A percentile compares a stretch with the other conserved stretches of the same genome.
Evolutionary conservation across 805 yeast species (phyloP).

Genomic region (Wickerhamiella azymoides): DNA sequence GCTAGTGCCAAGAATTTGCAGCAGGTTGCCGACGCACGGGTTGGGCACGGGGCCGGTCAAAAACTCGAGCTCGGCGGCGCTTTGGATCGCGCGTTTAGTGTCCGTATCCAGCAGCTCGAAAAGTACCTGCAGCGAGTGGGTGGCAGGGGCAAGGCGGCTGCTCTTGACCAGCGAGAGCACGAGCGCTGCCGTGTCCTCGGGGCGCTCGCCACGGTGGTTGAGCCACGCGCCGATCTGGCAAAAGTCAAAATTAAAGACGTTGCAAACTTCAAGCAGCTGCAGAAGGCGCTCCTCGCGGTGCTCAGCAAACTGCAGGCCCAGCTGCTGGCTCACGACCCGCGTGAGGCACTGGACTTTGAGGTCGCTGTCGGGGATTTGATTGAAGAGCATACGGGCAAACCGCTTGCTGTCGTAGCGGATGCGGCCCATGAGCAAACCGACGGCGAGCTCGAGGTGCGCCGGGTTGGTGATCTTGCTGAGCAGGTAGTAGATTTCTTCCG

Average conservation of each 20-base stretch:
- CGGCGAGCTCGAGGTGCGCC: background rate
- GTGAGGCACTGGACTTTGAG: slow-evolving; percentile 1
- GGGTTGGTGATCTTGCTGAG: background rate
- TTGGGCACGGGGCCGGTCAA: slow-evolving; percentile 7
- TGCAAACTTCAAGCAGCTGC: slow-evolving; percentile 2
- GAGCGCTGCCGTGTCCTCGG: background rate
- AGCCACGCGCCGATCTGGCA: slow-evolving; percentile 3
- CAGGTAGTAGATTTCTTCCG: background rate
- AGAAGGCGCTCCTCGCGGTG: background rate
- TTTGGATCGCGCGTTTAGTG: background rate
- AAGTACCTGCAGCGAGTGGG: background rate
- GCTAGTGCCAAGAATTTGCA: background rate
- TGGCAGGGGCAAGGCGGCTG: background rate
- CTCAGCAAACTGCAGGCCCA: background rate
- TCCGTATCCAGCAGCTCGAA: background rate
- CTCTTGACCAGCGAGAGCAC: slow-evolving; percentile 1
- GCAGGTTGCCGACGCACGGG: slow-evolving; percentile 2
- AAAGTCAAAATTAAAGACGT: slow-evolving; percentile 5
- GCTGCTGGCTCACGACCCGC: background rate
- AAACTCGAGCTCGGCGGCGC: slow-evolving; percentile 3
- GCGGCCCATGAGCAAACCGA: background rate
- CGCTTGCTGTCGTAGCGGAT: slow-evolving; percentile 5
- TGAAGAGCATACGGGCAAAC: background rate
- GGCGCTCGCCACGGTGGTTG: background rate
- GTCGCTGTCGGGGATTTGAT: background rate